Evolutionary conservation across 441 rosid species (phyloP), one percentile per base, ranked within the genome.

Genomic region (Adansonia grandidieri): DNA sequence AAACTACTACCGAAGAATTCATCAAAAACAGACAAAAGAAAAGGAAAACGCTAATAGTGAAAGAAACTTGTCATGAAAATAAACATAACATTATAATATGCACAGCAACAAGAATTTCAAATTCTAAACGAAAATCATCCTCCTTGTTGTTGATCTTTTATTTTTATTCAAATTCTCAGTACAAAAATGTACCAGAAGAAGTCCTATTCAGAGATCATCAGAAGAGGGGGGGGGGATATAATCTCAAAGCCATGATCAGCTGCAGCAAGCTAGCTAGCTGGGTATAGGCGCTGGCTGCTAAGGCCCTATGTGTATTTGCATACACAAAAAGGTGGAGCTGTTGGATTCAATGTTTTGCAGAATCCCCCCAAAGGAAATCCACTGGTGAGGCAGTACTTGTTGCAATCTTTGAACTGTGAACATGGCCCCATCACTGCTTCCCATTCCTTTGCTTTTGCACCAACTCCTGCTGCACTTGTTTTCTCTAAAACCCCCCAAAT

Each of bases 401-500:
- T 71, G 75, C 63, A 53, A 9, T 71, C 75, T 71, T 37, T 15
- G 63, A 28, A 71, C 48, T 51, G 1, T 32, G 75, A 53, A 17
- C 75, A 71, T 71, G 63, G 48, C 62, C 75, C 63, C 62, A 51
- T 54, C 24, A 71, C 47, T 53, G 24, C 63, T 53, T 53, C 48
- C 75, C 75, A 71, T 53, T 2, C 47, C 48, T 51, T 53, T 3
- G 28, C 28, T 24, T 24, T 24, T 24, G 28, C 28, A 24, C 6
- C 6, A 17, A 0, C 2, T 9, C 13, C 14, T 65, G 22, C 22
- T 19, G 40, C 73, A 53, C 48, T 71, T 15, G 61, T 51, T 37
- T 3, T 53, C 22, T 54, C 75, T 53, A 14, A 17, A 37, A 51
- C 47, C 75, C 20, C 75, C n/a, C 6, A 69, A 67, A 67, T 13